These are phyloP conservation scores for Populus tremula DNA, from an alignment of 345 rosid species.

Conservation along the genomic window DNA sequence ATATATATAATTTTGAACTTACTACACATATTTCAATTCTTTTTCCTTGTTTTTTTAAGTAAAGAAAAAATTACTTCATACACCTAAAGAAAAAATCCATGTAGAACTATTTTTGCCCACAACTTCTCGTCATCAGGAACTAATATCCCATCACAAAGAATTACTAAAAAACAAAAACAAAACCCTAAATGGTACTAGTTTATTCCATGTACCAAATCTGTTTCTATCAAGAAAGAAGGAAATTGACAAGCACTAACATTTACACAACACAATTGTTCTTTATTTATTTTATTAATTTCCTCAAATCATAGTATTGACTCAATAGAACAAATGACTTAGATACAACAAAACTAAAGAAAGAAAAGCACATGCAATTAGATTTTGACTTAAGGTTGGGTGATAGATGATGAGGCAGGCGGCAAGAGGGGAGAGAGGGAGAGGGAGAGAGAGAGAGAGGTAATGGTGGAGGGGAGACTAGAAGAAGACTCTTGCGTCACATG, in stretches of 20 bases:
- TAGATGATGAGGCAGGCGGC: slow-evolving; percentile 14
- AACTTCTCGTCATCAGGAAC: no score
- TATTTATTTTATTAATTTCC: background rate
- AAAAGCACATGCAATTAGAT: background rate
- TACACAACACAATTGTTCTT: background rate
- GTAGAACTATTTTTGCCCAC: no score
- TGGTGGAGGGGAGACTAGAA: background rate
- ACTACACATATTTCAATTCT: no score
- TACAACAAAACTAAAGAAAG: background rate
- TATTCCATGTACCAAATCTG: background rate
- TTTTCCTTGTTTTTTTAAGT: no score
- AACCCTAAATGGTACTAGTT: background rate
- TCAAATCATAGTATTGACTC: background rate
- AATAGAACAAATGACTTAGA: background rate
- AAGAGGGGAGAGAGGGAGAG: background rate
- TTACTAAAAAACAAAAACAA: background rate
- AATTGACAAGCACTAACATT: slow-evolving; percentile 25
- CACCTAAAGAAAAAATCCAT: no score
- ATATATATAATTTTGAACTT: no score
- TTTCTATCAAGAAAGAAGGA: background rate
- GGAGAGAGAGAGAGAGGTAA: slow-evolving; percentile 8
- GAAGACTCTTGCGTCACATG: slow-evolving; percentile 28
- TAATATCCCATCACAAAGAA: background rate
- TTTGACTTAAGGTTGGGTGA: slow-evolving; percentile 27
- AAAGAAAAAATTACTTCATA: no score